Evolutionary conservation across 441 rosid genomes (phyloP), one percentile per base, ranked within the genome.

Genomic region (Rhodomyrtus psidioides): DNA sequence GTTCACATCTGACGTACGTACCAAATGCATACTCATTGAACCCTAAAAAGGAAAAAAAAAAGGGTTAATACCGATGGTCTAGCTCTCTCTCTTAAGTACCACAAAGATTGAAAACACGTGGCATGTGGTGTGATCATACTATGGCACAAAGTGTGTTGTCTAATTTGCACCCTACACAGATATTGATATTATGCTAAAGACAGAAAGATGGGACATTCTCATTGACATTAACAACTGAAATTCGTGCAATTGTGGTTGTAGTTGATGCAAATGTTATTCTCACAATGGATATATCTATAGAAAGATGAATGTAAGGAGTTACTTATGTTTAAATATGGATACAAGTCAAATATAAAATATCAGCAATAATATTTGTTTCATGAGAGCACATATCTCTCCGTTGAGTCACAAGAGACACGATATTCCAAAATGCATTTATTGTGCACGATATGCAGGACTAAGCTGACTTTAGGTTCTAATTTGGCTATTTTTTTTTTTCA

Each of bases 311-410:
- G 12, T 3, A 3, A 21, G n/a, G 9, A 21, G 5, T 8, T 55
- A 55, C 57, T 55, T 55, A 8, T 21, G 26, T 23, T 55, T 10
- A 55, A 51, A 21, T 21, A 7, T 55, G 58, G 58, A 55, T 8
- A n/a, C n/a, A n/a, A n/a, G n/a, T n/a, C n/a, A n/a, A n/a, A n/a
- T n/a, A n/a, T n/a, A n/a, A n/a, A n/a, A n/a, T n/a, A n/a, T n/a
- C 4, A 21, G 26, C 4, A 2, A 21, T 8, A 7, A 3, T 21
- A 12, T 3, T 0, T 55, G 3, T 23, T 55, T 8, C 0, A 21
- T 55, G 58, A 6, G 26, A 12, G 58, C 10, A 55, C 26, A 55
- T 55, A 7, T 55, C 12, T 3, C 23, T 55, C 26, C n/a, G 2
- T 55, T 55, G n/a, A 55, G 9, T 7, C 58, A 4, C 58, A 21